Percentiles rank a stretch among this genome's conserved stretches.
These are phyloP conservation scores for Brassica napus DNA, from an alignment of 345 rosid genomes.

Conservation along the genomic window Da-Ae NC_063439.1:7682501-7683000, in stretches of 20 bases:
- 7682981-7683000: conserved; percentile 47
- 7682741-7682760: conserved; percentile 13
- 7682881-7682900: conserved; percentile 29
- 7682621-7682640: neutral
- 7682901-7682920: conserved; percentile 5
- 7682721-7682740: conserved; percentile 55
- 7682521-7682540: no score
- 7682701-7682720: conserved; percentile 45
- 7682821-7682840: conserved; percentile 27
- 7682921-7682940: neutral
- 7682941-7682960: neutral
- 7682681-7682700: neutral
- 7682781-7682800: neutral
- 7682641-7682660: neutral
- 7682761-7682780: neutral
- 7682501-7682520: no score
- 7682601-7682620: neutral
- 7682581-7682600: neutral
- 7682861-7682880: conserved; percentile 46
- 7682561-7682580: no score
- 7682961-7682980: conserved; percentile 35
- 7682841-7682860: conserved; percentile 60
- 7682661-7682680: neutral
- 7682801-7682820: neutral
- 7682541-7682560: no score